phyloP scores from a whole-genome alignment of 2,329 filamentous ascomycete genomes.

The Penicillium sp. region DNA sequence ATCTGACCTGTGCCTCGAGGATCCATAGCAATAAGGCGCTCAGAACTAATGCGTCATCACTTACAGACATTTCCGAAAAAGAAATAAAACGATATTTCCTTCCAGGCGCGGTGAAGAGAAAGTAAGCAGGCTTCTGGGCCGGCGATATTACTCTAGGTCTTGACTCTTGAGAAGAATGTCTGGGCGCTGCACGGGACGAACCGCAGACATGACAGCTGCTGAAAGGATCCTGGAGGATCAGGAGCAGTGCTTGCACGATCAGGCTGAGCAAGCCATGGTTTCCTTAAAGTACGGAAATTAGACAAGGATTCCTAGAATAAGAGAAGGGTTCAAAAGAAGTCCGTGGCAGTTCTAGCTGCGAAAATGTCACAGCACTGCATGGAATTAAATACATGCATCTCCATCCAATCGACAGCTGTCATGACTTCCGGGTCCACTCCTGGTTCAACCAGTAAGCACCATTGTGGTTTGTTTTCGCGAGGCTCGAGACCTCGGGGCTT shows the following conservation, averaged over 20 bases:
- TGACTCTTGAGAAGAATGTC: not conserved
- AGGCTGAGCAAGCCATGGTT: constrained; percentile 3
- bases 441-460: constrained; percentile 4
- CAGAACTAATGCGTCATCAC: not conserved
- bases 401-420: not conserved
- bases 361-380: constrained; percentile 14
- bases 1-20: constrained; percentile 7
- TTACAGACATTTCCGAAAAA: not conserved
- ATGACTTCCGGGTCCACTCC: not conserved
- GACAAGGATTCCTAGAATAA: constrained; percentile 8
- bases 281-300: constrained; percentile 3
- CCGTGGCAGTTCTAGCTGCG: constrained; percentile 4
- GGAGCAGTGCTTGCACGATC: not conserved
- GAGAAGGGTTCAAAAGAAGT: not conserved
- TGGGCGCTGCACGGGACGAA: constrained; percentile 14
- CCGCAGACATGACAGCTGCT: constrained; percentile 17
- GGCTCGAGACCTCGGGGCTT: not conserved
- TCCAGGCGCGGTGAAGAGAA: not conserved
- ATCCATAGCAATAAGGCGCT: not conserved
- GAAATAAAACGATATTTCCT: not conserved
- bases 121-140: not conserved
- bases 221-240: constrained; percentile 5
- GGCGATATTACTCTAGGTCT: not conserved
- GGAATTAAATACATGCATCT: constrained; percentile 11
- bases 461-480: not conserved